phyloP scores from a whole-genome alignment of 768 basidiomycete species.

The Suillus ampliporus region DNA sequence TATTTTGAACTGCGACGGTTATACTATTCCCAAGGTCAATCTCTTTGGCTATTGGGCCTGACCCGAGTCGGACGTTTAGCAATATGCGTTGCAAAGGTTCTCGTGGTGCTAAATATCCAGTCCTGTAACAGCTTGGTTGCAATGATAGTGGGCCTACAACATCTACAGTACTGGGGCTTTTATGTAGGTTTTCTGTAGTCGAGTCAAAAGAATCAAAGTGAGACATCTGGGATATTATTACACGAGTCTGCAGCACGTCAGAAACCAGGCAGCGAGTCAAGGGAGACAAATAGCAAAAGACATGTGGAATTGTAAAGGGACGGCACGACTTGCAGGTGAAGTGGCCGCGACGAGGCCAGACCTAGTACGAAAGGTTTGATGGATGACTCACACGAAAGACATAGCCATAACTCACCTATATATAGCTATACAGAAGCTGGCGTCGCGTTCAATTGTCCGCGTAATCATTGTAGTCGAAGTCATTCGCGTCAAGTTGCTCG shows the following conservation, averaged over 20 bases:
- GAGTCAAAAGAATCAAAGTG: not conserved
- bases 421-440: too few species aligned
- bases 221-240: not conserved
- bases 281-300: not conserved
- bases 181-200: too few species aligned
- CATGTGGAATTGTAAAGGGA: not conserved
- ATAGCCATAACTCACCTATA: not conserved
- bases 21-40: conserved; percentile 31
- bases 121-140: conserved; percentile 42
- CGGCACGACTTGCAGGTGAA: not conserved
- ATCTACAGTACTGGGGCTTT: too few species aligned
- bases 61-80: conserved; percentile 97
- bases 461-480: too few species aligned
- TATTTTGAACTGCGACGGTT: too few species aligned
- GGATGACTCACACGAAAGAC: not conserved
- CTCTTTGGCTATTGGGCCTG: conserved; percentile 88
- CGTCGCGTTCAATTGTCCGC: too few species aligned
- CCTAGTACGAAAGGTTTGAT: not conserved
- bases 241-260: too few species aligned
- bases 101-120: conserved; percentile 99
- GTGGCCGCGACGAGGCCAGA: not conserved
- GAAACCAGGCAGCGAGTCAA: too few species aligned
- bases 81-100: conserved; percentile 97
- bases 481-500: too few species aligned
- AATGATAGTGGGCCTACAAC: too few species aligned